Evolutionary conservation across 768 basidiomycete species (phyloP), one percentile per base, ranked within the genome.

Genomic region (Rhodosporidiobolus sp.): DNA sequence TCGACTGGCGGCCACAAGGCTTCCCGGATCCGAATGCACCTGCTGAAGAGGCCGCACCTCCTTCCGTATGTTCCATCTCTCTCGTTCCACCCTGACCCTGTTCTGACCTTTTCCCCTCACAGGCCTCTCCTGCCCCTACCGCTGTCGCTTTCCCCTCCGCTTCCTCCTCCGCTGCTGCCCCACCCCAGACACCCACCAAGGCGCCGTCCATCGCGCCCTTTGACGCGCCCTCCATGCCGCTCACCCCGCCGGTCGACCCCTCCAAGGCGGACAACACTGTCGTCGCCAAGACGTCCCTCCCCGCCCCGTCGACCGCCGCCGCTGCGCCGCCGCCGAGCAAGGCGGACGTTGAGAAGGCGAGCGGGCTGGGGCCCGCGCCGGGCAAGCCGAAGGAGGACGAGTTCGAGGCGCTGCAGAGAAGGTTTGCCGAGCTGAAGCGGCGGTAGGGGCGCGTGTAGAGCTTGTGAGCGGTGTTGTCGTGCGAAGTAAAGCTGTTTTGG

Each of bases 341-440:
- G 16, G 22, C 28, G 30, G 38, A 35, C 6, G 55, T 48, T n/a
- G 34, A 32, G 56, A 35, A 14, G 22, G 24, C 43, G 32, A 48
- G 55, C 5, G 32, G 50, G 53, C 20, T 11, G 54, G 24, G 56
- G 19, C 7, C 67, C 24, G 45, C 60, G 32, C 24, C 32, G 26
- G 57, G 14, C 2, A 60, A 32, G 52, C 38, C n/a, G 50, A 59
- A 71, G 61, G 86, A 87, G 79, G 88, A 92, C 76, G 89, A 89
- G 68, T 91, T 92, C 77, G 89, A 89, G 50, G 84, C 86, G 30
- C 83, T 96, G 61, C 83, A 88, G 62, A 87, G 86, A 80, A 87
- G 94, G 68, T 95, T 96, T 78, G 91, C 90, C 72, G 89, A 87
- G 38, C 82, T 96, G 77, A 96, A 94, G 84, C 91, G 91, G 82